Base-by-base conservation (phyloP, 768 basidiomycete species). In the Gymnopilus junonius region DNA sequence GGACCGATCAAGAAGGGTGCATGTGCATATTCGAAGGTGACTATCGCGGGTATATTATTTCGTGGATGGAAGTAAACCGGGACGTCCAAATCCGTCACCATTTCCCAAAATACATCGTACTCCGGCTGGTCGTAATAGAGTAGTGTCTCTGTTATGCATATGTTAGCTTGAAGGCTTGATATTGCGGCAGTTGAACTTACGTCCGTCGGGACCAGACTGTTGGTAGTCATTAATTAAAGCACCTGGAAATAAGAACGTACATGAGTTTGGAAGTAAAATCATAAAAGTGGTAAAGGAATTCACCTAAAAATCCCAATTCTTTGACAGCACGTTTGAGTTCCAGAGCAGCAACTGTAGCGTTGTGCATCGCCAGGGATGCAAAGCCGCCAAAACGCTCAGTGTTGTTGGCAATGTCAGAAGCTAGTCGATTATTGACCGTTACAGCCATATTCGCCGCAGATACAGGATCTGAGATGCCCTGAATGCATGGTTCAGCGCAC, bases 171-270 rank as follows among this genome's bases (percentile, higher is more conserved):
- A 42, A 5, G 20, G 8, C 3, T 20, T 11, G n/a, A 5, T 6
- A 20, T n/a, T n/a, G 10, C 20, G 40, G 4, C 3, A 37, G n/a
- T 27, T 15, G 20, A 20, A 66, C 71, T 64, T 23, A 79, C 79
- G 64, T 21, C 78, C 76, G 57, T 81, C 74, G 3, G 76, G 55
- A 8, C 80, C 80, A 2, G 79, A 77, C 62, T 81, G 77, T 50
- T 82, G 81, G 67, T 77, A 82, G 60, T 82, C 80, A 53, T 82
- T 82, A 17, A 81, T 27, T 60, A 82, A 59, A 11, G 75, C 80
- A 8, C 80, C 76, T 77, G 51, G 12, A 40, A 48, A 25, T 12
- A 40, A 7, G 42, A 39, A 15, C 25, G 39, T 1, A 31, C 21
- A 8, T 59, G 12, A 55, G 8, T 23, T 14, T 45, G 14, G 17